Conservation (phyloP, 257 asterid genomes). For the Osmanthus fragrans region DNA sequence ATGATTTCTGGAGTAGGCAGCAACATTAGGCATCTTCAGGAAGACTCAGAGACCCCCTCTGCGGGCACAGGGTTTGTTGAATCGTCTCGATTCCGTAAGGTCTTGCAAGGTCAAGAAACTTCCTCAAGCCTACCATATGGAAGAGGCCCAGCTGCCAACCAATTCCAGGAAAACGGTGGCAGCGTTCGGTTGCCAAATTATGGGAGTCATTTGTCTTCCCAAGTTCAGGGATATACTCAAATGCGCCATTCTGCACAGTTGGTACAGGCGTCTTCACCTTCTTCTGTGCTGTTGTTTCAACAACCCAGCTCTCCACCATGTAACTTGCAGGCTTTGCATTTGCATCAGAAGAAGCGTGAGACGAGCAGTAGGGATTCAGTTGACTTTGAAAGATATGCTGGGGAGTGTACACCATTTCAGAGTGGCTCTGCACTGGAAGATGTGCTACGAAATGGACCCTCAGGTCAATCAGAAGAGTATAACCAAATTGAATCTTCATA, state of each 20-base stretch:
- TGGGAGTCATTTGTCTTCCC: slow-evolving; percentile 54
- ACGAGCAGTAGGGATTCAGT: slow-evolving; percentile 31
- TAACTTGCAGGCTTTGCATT: slow-evolving; percentile 29
- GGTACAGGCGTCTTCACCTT: slow-evolving; percentile 49
- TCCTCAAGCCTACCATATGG: slow-evolving; percentile 41
- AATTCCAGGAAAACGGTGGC: slow-evolving; percentile 33
- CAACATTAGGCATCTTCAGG: slow-evolving; percentile 35
- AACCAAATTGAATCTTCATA: slow-evolving; percentile 20
- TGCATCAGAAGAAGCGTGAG: slow-evolving; percentile 35
- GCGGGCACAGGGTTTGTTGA: slow-evolving; percentile 43
- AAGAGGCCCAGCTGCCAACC: slow-evolving; percentile 38
- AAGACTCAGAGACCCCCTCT: slow-evolving; percentile 37
- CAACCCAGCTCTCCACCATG: slow-evolving; percentile 46
- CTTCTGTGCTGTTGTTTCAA: slow-evolving; percentile 52
- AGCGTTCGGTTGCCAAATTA: slow-evolving; percentile 39
- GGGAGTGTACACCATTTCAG: slow-evolving; percentile 31
- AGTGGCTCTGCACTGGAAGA: slow-evolving; percentile 23
- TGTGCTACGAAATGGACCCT: slow-evolving; percentile 19
- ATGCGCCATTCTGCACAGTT: slow-evolving; percentile 28
- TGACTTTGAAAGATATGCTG: slow-evolving; percentile 35
- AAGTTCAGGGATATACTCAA: slow-evolving; percentile 35
- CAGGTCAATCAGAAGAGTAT: slow-evolving; percentile 30
- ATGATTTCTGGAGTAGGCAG: slow-evolving; percentile 35
- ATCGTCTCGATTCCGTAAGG: slow-evolving; percentile 72
- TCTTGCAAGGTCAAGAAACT: slow-evolving; percentile 99